Conservation (phyloP, 352 stramenopile species). For the Pythium sp. region DNA sequence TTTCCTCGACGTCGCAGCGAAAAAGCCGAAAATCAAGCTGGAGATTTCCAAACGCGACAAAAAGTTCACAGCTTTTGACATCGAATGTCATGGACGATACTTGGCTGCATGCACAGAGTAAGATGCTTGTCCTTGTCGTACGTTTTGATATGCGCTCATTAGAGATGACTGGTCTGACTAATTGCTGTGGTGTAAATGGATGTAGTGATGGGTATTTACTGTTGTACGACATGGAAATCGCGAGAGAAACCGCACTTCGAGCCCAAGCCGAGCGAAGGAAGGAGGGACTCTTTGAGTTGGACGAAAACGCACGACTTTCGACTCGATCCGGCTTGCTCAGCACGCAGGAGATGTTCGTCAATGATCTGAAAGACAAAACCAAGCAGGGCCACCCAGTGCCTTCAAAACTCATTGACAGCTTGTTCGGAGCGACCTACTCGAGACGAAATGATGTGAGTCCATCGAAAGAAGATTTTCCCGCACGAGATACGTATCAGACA, state of each 20-base stretch:
- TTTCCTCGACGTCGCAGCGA: constrained; percentile 68
- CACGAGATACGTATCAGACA: background rate
- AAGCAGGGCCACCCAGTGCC: constrained; percentile 32
- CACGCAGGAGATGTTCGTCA: background rate
- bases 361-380: background rate
- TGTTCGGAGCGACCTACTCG: constrained; percentile 51
- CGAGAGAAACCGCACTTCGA: constrained; percentile 48
- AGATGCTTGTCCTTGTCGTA: constrained; percentile 8
- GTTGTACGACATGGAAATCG: constrained; percentile 81
- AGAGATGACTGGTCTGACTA: too few species aligned
- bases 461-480: background rate
- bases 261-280: constrained; percentile 34
- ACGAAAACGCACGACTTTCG: constrained; percentile 32
- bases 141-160: background rate
- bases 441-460: constrained; percentile 11
- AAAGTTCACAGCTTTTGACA: constrained; percentile 59
- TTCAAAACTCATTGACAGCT: constrained; percentile 71
- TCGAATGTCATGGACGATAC: constrained; percentile 71
- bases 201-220: constrained; percentile 72
- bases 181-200: background rate
- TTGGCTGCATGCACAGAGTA: constrained; percentile 64
- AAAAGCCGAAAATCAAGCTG: constrained; percentile 69
- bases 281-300: constrained; percentile 43
- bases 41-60: constrained; percentile 59
- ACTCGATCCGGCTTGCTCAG: constrained; percentile 37